These are phyloP conservation scores for Hypoxylon sp. DNA, from an alignment of 2,329 filamentous ascomycete species.

Conservation along the genomic window DNA sequence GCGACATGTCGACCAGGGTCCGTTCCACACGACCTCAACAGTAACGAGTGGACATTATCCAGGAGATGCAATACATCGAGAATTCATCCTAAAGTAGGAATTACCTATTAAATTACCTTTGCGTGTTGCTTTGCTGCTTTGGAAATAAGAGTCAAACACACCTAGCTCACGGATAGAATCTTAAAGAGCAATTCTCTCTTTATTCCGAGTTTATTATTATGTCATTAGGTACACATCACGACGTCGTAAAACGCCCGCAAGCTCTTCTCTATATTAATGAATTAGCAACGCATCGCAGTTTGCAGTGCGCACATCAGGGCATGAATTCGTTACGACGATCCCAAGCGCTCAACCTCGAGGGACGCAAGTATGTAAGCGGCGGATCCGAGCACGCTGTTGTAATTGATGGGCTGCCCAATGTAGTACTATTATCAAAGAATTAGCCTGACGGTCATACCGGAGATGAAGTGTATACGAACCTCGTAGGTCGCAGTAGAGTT, in stretches of 20 bases:
- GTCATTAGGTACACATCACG: background rate
- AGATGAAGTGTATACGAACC: slow-evolving; percentile 38
- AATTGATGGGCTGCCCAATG: slow-evolving; percentile 51
- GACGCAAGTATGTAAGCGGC: slow-evolving; percentile 55
- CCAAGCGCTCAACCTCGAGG: slow-evolving; percentile 53
- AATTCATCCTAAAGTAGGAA: background rate
- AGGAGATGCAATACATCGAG: background rate
- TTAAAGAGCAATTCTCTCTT: background rate
- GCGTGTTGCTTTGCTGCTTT: too few species aligned
- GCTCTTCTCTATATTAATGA: slow-evolving; percentile 2
- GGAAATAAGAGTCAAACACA: too few species aligned
- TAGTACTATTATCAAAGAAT: slow-evolving; percentile 53
- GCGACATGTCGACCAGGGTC: background rate
- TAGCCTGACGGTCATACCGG: slow-evolving; percentile 20
- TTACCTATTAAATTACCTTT: too few species aligned
- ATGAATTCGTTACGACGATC: slow-evolving; percentile 2
- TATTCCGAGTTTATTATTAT: background rate
- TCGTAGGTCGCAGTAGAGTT: slow-evolving; percentile 57
- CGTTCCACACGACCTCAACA: background rate
- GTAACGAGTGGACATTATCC: background rate
- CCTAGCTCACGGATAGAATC: too few species aligned
- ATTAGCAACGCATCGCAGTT: slow-evolving; percentile 8
- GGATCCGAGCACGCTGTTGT: slow-evolving; percentile 56
- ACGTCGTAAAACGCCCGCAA: background rate
- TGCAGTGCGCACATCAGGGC: slow-evolving; percentile 3